These are phyloP conservation scores for Soucietia sequanensis DNA, from an alignment of 805 yeast species.

Conservation along the genomic window DNA sequence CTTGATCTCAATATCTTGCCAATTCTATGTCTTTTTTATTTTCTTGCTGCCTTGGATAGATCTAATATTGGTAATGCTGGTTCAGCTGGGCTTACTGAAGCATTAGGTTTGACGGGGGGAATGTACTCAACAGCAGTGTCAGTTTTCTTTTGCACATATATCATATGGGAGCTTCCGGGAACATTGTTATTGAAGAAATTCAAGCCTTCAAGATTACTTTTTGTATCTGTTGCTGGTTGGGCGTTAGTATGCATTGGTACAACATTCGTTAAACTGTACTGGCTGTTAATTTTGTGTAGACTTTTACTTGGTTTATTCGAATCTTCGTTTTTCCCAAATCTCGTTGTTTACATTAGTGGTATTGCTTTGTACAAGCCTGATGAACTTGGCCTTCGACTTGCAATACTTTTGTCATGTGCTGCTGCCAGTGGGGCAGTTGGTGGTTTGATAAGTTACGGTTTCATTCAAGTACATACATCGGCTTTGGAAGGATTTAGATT, in stretches of 20 bases:
- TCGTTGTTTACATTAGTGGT: constrained; percentile 32
- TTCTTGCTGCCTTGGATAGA: constrained; percentile 50
- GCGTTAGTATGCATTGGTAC: constrained; percentile 34
- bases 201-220: constrained; percentile 26
- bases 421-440: constrained; percentile 57
- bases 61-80: constrained; percentile 61
- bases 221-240: constrained; percentile 36
- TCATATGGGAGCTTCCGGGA: constrained; percentile 37
- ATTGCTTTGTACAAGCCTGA: constrained; percentile 10
- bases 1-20: constrained; percentile 46
- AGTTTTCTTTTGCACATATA: constrained; percentile 48
- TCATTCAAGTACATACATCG: constrained; percentile 24
- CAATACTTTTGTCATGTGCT: constrained; percentile 48
- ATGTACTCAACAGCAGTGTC: constrained; percentile 46
- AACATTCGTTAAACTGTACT: constrained; percentile 40
- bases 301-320: constrained; percentile 53
- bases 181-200: constrained; percentile 35
- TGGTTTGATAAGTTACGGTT: constrained; percentile 51
- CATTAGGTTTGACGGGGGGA: constrained; percentile 32
- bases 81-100: constrained; percentile 49
- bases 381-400: constrained; percentile 18
- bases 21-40: constrained; percentile 40
- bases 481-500: constrained; percentile 49
- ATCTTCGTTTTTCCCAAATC: constrained; percentile 50
- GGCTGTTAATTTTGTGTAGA: constrained; percentile 45